Base-by-base conservation (phyloP, 148 eudicot species). In the Persicaria maculosa region DNA sequence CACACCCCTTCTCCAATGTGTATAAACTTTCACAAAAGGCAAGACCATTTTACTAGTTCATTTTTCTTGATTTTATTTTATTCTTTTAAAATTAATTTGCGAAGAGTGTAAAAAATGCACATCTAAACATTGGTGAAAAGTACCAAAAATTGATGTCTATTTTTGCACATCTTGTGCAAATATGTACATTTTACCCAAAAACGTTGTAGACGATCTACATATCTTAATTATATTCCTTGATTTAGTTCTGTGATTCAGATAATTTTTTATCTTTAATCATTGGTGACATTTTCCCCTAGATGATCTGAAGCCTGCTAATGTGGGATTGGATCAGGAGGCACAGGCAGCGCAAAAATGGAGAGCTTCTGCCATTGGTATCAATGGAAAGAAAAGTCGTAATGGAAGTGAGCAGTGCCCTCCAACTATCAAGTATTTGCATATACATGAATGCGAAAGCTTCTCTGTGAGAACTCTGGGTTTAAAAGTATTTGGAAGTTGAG, bases 251-350 rank as follows among this genome's bases (percentile, higher is more conserved):
- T 5, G 17, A 55, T 55, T 55, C 19, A 8, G 4, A 61, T 12
- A 22, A 31, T 9, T 62, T 2, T 62, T 31, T 19, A 20, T 9
- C 9, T 22, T 9, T 48, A 48, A 48, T 48, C 3, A 9, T 59
- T 59, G 65, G 8, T 59, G 40, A 20, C 11, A 6, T 55, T 57
- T 6, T 7, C 62, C 62, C 62, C 3, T 48, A 95, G 99, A 90
- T 71, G 95, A 90, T 76, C 84, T 95, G 84, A 92, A 92, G 94
- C 92, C 99, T 79, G 92, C 94, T 45, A 93, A 95, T 83, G 99
- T 95, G 74, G 93, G 96, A 73, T 93, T 95, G n/a, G 99, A 95
- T 81, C 97, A 95, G 83, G 97, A 95, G 77, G 96, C 97, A 44
- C 91, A 89, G 79, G 79, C 86, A 78, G 92, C 85, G 54, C 88